These are phyloP conservation scores for Cystobasidium sp. DNA, from an alignment of 1,284 basidiomycete genomes.

Conservation along the genomic window DNA sequence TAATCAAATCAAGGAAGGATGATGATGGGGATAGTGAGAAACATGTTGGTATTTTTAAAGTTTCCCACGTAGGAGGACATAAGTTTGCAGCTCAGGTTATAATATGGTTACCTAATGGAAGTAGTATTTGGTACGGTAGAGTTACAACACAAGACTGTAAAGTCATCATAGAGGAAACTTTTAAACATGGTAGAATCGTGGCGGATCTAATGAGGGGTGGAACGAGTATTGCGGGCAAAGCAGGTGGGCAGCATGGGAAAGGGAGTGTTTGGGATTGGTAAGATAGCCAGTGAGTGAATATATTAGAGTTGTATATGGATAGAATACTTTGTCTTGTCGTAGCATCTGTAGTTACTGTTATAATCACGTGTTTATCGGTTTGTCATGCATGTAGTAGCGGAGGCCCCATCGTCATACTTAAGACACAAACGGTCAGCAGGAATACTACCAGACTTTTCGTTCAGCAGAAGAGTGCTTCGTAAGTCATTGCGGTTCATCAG, in stretches of 20 bases:
- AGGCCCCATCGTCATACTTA: too few relatives aligned
- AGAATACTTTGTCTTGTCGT: not conserved
- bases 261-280: slow-evolving; percentile 47
- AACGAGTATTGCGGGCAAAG: slow-evolving; percentile 45
- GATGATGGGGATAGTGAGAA: slow-evolving; percentile 59
- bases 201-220: slow-evolving; percentile 82
- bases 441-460: too few relatives aligned
- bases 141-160: slow-evolving; percentile 86
- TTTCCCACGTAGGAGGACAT: slow-evolving; percentile 84
- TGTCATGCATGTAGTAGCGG: too few relatives aligned
- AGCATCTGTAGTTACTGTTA: not conserved
- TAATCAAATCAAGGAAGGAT: slow-evolving; percentile 61
- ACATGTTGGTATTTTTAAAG: slow-evolving; percentile 75
- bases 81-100: slow-evolving; percentile 89
- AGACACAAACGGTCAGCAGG: too few relatives aligned
- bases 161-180: slow-evolving; percentile 77
- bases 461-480: too few relatives aligned
- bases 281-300: not conserved
- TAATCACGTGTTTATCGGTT: too few relatives aligned
- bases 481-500: too few relatives aligned
- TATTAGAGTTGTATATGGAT: too few relatives aligned
- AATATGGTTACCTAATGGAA: slow-evolving; percentile 81
- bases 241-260: slow-evolving; percentile 20
- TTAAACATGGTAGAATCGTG: slow-evolving; percentile 78
- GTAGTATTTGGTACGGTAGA: slow-evolving; percentile 89